Conservation (phyloP, 1,284 basidiomycete genomes). For the Trametes hirsuta region DNA sequence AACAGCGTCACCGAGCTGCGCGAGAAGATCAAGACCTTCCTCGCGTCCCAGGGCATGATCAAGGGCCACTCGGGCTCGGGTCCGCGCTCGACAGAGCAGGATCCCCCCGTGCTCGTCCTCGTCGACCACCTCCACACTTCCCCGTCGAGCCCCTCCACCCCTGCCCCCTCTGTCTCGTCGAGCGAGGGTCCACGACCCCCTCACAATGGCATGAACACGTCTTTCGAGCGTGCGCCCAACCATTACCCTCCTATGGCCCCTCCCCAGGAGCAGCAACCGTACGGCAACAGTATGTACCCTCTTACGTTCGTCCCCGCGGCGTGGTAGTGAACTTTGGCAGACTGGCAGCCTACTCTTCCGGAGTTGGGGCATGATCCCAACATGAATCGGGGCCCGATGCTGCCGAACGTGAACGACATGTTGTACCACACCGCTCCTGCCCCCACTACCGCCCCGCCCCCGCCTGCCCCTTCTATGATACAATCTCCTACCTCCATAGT, state of each 20-base stretch:
- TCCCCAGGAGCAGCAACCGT: slow-evolving; percentile 25
- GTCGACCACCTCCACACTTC: slow-evolving; percentile 50
- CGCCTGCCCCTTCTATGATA: slow-evolving; percentile 40
- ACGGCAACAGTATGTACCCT: slow-evolving; percentile 37
- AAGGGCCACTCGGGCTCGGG: slow-evolving; percentile 78
- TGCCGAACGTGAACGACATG: slow-evolving; percentile 42
- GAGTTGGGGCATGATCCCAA: slow-evolving; percentile 41
- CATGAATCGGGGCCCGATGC: slow-evolving; percentile 40
- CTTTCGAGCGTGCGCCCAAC: slow-evolving; percentile 46
- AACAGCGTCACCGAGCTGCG: slow-evolving; percentile 67
- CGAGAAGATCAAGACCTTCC: slow-evolving; percentile 76
- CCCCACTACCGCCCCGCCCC: slow-evolving; percentile 37
- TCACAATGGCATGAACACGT: slow-evolving; percentile 38
- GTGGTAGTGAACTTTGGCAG: slow-evolving; percentile 36
- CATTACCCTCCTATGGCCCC: slow-evolving; percentile 34
- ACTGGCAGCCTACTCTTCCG: slow-evolving; percentile 40
- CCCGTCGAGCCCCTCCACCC: slow-evolving; percentile 57
- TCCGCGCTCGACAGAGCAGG: slow-evolving; percentile 55
- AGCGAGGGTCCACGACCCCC: slow-evolving; percentile 45
- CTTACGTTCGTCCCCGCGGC: slow-evolving; percentile 22
- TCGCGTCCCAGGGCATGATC: slow-evolving; percentile 82
- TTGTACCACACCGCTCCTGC: slow-evolving; percentile 37
- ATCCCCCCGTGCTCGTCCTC: slow-evolving; percentile 57
- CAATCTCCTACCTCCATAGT: slow-evolving; percentile 40
- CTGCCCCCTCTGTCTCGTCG: slow-evolving; percentile 48